Base-by-base conservation (phyloP, 768 basidiomycete species). In the Rhodotorula diobovata region DNA sequence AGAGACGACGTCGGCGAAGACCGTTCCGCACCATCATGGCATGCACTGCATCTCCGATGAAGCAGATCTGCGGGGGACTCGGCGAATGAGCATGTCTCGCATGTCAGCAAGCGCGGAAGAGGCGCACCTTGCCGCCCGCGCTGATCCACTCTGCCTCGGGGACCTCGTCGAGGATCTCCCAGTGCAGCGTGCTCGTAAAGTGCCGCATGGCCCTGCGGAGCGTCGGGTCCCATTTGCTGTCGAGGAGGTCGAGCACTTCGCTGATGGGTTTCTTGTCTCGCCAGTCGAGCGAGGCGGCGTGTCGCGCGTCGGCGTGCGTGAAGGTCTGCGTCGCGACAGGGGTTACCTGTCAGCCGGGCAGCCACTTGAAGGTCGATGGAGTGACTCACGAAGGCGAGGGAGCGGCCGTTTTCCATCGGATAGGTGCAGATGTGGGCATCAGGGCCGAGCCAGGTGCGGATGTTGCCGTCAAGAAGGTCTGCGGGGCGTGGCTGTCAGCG, bases 401-500 rank as follows among this genome's bases (percentile, higher is more conserved):
- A 51, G 15, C 55, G 51, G 10, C 59, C 56, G 58, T 73, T 50
- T 41, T 74, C 67, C 56, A 76, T 57, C 35, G 75, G 68, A 35
- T 62, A 66, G 28, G 63, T 53, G 60, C 67, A 63, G 60, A 56
- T 51, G 30, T 76, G 75, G 32, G 48, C n/a, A 41, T 76, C 67
- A 0, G 45, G 16, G 0, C 69, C 75, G 12, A 76, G 43, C 75
- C 75, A 76, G 18, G 59, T 68, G 3, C 69, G 61, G 9, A 71
- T 69, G 39, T 50, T 59, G 25, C 75, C 69, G 45, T 76, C 75
- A 23, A 68, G 63, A 0, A 76, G 50, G n/a, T 70, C 71, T 73
- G 50, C 23, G 9, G 25, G 9, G 3, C 1, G n/a, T 32, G 32
- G 11, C 12, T 28, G n/a, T 30, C 11, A 34, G 51, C 4, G 6